Base-by-base conservation (phyloP, 352 stramenopile genomes). In the Phytophthora colocasiae region DNA sequence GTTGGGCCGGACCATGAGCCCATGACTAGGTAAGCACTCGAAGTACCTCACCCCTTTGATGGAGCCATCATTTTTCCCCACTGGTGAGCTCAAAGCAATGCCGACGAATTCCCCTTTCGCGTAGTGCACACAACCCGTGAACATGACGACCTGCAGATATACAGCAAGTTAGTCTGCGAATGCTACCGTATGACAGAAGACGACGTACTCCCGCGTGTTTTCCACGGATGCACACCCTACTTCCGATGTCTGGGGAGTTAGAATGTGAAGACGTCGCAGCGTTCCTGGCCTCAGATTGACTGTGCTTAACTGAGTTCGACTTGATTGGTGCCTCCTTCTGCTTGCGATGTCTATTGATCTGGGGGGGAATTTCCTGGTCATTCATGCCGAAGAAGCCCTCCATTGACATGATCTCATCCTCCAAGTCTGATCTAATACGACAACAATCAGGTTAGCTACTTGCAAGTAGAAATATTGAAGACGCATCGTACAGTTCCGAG, bases 1-100 rank as follows among this genome's bases (percentile, higher is more conserved):
- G 31, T 70, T 69, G n/a, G 73, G 69, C 4, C 85, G 79, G 40
- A 94, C 83, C 85, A 92, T 94, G 45, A 92, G 69, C 1, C 86
- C 86, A 53, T 85, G 80, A 15, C 70, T 59, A 1, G 80, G 70
- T 6, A 63, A 57, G 46, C 84, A 92, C 36, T 66, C 61, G 47
- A 95, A 95, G 72, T 93, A 93, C 11, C 48, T 26, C 27, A 86
- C 72, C 10, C 84, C 84, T 40, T 92, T 92, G 50, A 93, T 61
- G 6, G 71, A 85, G 17, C 84, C 86, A 55, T 90, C 64, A 65
- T 94, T 94, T 69, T 94, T 94, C 45, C 83, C 86, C 5, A 81
- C 61, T 1, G 80, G 68, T 9, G 86, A 77, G 34, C 71, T 79
- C 27, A 94, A 63, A 36, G 77, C 71, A 22, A 94, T 71, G 6